These are phyloP conservation scores for Microstegium vimineum DNA, from an alignment of 176 grass and related monocot species.

Conservation along the genomic window DNA sequence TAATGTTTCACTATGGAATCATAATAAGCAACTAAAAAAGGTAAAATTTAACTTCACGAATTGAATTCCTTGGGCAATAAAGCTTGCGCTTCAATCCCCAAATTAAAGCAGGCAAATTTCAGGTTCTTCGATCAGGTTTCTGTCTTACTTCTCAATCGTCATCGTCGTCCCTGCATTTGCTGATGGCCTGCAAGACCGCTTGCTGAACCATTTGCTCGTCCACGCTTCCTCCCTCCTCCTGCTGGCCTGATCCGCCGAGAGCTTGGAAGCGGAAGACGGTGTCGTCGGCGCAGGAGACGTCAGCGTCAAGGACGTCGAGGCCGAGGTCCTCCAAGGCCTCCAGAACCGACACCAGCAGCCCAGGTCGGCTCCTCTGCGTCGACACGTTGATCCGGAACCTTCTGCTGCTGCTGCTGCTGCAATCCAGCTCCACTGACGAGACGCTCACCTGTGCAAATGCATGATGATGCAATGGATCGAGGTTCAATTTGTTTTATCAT, in stretches of 20 bases:
- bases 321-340: constrained; percentile 58
- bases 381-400: constrained; percentile 53
- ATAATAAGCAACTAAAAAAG: neutral
- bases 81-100: neutral
- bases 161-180: constrained; percentile 31
- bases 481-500: neutral
- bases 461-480: neutral
- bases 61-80: neutral
- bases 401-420: neutral
- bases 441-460: constrained; percentile 44
- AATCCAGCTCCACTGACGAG: constrained; percentile 17
- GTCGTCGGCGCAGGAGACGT: constrained; percentile 40
- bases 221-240: constrained; percentile 19
- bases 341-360: constrained; percentile 46
- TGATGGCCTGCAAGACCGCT: constrained; percentile 53
- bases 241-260: constrained; percentile 21
- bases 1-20: neutral
- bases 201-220: constrained; percentile 54
- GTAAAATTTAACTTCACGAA: neutral
- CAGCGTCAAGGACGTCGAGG: constrained; percentile 54
- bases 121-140: neutral
- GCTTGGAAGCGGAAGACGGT: constrained; percentile 46
- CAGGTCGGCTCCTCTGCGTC: constrained; percentile 22
- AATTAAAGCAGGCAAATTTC: neutral
- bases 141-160: neutral